Percentiles rank a stretch among this genome's conserved stretches.
Evolutionary conservation across 2,329 filamentous ascomycete genomes (phyloP).

Genomic region (Cladosporium austrohemisphaericum): DNA sequence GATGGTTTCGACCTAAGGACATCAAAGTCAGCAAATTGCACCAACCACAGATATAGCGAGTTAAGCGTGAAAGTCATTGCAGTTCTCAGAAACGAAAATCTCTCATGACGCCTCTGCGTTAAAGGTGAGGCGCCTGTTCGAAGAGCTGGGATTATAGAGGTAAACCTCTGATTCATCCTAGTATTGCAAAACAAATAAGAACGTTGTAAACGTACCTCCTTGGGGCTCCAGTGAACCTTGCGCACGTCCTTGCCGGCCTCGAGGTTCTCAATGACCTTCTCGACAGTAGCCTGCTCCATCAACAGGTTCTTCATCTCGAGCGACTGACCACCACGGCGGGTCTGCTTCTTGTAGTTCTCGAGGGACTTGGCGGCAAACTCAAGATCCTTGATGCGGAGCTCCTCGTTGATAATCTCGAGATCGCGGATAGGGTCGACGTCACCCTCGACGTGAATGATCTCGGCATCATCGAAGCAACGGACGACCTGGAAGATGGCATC

Average conservation of each 20-base stretch:
- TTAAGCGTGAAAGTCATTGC: background rate
- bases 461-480: conserved; percentile 77
- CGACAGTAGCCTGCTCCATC: conserved; percentile 89
- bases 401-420: conserved; percentile 93
- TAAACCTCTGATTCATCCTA: conserved; percentile 98
- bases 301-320: conserved; percentile 97
- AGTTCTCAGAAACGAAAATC: conserved; percentile 54
- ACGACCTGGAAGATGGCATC: conserved; percentile 41
- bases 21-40: conserved; percentile 17
- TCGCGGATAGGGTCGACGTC: conserved; percentile 94
- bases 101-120: conserved; percentile 85
- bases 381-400: conserved; percentile 95
- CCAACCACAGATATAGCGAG: conserved; percentile 14
- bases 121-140: conserved; percentile 54
- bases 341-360: conserved; percentile 90
- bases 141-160: conserved; percentile 99
- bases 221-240: conserved; percentile 82
- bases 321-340: conserved; percentile 86
- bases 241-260: conserved; percentile 90
- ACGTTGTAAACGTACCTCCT: conserved; percentile 71
- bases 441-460: conserved; percentile 99
- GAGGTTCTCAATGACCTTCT: conserved; percentile 79
- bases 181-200: conserved; percentile 37
- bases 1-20: conserved; percentile 82
- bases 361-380: conserved; percentile 97